Evolutionary conservation across 192 early-diverging fungal species (phyloP).

Genomic region (Irineochytrium annulatum): DNA sequence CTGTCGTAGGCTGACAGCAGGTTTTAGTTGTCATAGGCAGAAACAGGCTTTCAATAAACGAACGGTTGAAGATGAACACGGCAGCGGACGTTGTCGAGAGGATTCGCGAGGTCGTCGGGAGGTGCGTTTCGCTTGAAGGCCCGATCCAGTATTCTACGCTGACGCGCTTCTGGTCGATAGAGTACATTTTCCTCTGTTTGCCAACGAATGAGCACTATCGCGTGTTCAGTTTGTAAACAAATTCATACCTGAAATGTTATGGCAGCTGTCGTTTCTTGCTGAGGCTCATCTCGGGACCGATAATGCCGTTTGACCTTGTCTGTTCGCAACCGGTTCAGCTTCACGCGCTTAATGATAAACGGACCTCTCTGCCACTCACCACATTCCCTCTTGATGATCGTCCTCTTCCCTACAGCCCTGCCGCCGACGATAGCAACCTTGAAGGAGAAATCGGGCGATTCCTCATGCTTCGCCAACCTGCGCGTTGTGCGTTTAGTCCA

Average conservation of each 20-base stretch:
- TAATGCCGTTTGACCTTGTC: too few relatives aligned
- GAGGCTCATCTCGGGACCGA: too few relatives aligned
- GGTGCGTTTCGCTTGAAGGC: background rate
- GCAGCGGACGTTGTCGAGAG: conserved; percentile 14
- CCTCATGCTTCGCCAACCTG: too few relatives aligned
- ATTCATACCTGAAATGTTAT: background rate
- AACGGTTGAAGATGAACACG: conserved; percentile 14
- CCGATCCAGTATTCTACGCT: conserved; percentile 17
- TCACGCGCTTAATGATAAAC: background rate
- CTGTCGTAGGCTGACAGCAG: background rate
- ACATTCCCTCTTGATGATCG: conserved; percentile 14
- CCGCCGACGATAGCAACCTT: conserved; percentile 19
- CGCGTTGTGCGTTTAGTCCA: too few relatives aligned
- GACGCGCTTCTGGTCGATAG: conserved; percentile 7
- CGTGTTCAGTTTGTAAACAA: background rate
- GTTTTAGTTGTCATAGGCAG: background rate
- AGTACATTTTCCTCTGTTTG: conserved; percentile 7
- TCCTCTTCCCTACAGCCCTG: conserved; percentile 12
- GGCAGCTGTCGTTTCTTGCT: too few relatives aligned
- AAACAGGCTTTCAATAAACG: background rate
- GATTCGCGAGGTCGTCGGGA: background rate
- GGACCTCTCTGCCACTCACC: background rate
- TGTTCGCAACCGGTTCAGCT: too few relatives aligned
- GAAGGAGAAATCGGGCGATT: conserved; percentile 22
- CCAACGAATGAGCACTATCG: background rate